A percentile compares a stretch with the other conserved stretches of the same genome.
These are phyloP conservation scores for Funneliformis caledonium DNA, from an alignment of 371 early-diverging fungal species.

Conservation along the genomic window DNA sequence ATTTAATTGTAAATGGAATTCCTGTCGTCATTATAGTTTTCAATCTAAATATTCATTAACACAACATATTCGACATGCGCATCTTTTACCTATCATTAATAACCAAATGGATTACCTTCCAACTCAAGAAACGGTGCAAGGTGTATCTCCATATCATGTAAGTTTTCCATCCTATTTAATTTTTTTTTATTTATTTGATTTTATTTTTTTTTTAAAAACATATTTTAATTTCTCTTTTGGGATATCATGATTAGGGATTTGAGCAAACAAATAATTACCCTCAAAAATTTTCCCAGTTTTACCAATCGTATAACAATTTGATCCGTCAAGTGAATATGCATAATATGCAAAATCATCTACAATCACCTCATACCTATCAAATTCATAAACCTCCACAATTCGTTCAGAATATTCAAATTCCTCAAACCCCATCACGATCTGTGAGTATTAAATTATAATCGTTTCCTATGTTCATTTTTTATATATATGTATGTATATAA, in stretches of 20 bases:
- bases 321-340: too few relatives aligned
- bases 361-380: background rate
- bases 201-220: too few relatives aligned
- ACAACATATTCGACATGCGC: background rate
- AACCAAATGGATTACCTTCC: background rate
- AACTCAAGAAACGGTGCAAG: background rate
- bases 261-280: background rate
- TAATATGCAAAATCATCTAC: background rate
- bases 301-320: too few relatives aligned
- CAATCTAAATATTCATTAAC: background rate
- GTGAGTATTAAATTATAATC: background rate
- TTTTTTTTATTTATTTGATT: too few relatives aligned
- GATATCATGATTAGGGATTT: background rate
- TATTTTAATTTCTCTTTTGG: too few relatives aligned
- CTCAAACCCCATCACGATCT: background rate
- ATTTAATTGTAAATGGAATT: background rate
- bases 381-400: background rate
- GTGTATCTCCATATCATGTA: background rate
- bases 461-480: too few relatives aligned
- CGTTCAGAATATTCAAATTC: background rate
- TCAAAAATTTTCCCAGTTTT: background rate
- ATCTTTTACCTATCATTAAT: background rate
- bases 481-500: too few relatives aligned
- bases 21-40: background rate
- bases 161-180: background rate